phyloP scores from a whole-genome alignment of 176 grass and related monocot species.

The bread wheat (Triticum aestivum) region IWGSC_CS_RefSeq_v2.1 NC_057814.1:493790489-493790988 shows the following conservation, averaged over 20 bases:
- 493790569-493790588: not conserved
- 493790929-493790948: conserved; percentile 67
- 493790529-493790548: not conserved
- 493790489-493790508: too few species aligned
- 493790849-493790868: conserved; percentile 43
- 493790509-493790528: not conserved
- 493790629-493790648: not conserved
- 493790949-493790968: conserved; percentile 62
- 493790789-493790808: conserved; percentile 37
- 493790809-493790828: conserved; percentile 58
- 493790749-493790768: conserved; percentile 73
- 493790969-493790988: conserved; percentile 68
- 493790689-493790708: conserved; percentile 28
- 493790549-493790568: not conserved
- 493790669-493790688: not conserved
- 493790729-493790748: conserved; percentile 46
- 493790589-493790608: not conserved
- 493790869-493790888: conserved; percentile 65
- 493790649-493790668: not conserved
- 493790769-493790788: conserved; percentile 69
- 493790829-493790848: conserved; percentile 81
- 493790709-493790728: conserved; percentile 52
- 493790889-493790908: conserved; percentile 50
- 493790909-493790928: conserved; percentile 78
- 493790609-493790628: conserved; percentile 5